A percentile compares a stretch with the other conserved stretches of the same genome.
Conservation (phyloP, 331 rosid genomes). For the Spiraea crenata region DNA sequence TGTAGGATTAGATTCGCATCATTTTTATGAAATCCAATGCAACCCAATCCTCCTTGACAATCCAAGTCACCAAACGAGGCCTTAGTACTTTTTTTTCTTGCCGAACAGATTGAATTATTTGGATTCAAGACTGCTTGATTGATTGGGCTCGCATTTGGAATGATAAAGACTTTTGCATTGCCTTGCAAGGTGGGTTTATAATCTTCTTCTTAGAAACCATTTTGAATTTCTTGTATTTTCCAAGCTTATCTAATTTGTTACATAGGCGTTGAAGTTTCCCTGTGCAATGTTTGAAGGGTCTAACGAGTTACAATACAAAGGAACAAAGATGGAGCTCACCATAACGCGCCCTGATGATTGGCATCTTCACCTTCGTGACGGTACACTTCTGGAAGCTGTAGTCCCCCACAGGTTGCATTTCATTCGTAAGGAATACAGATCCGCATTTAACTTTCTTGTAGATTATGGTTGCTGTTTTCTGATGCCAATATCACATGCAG, state of each 20-base stretch:
- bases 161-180: constrained; percentile 5
- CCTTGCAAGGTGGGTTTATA: constrained; percentile 12
- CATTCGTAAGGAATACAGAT: background rate
- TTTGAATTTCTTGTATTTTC: background rate
- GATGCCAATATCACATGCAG: constrained; percentile 36
- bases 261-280: constrained; percentile 33
- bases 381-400: constrained; percentile 73
- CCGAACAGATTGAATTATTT: background rate
- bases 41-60: no score
- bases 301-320: constrained; percentile 24
- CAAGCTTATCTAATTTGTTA: background rate
- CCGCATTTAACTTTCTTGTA: background rate
- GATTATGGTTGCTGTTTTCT: background rate
- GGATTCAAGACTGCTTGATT: background rate
- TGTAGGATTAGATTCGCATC: no score
- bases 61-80: no score
- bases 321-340: constrained; percentile 69
- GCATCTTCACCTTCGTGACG: constrained; percentile 97
- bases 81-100: background rate
- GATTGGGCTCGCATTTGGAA: background rate
- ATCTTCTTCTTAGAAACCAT: background rate
- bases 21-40: no score
- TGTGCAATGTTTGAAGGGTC: constrained; percentile 29
- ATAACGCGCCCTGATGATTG: constrained; percentile 90
- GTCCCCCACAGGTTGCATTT: constrained; percentile 64